These are phyloP conservation scores for Pleurotus eryngii DNA, from an alignment of 768 basidiomycete genomes.

Conservation along the genomic window DNA sequence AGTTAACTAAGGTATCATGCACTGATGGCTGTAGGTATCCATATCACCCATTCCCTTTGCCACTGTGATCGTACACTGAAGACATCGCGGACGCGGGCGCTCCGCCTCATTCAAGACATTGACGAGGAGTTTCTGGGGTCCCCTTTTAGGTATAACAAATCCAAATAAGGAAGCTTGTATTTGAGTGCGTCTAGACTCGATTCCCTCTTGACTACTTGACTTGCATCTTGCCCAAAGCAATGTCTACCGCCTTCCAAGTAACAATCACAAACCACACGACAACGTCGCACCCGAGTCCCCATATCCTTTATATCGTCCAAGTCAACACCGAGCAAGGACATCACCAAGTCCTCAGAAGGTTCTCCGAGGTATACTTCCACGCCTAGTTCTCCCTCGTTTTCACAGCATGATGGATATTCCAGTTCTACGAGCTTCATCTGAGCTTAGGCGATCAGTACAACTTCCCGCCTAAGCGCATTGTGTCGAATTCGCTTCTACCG, in stretches of 20 bases:
- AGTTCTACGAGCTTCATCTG: slow-evolving; percentile 10
- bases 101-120: no score
- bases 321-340: slow-evolving; percentile 27
- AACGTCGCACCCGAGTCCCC: slow-evolving; percentile 43
- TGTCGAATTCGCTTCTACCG: slow-evolving; percentile 40
- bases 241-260: not conserved
- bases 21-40: no score
- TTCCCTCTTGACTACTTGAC: not conserved
- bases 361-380: slow-evolving; percentile 37
- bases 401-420: not conserved
- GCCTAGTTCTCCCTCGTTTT: not conserved
- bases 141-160: no score
- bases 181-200: no score
- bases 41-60: no score
- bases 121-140: no score
- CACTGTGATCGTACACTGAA: no score
- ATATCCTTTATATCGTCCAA: slow-evolving; percentile 42
- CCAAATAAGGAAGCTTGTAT: no score
- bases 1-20: no score
- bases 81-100: no score
- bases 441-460: slow-evolving; percentile 21
- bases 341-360: slow-evolving; percentile 28
- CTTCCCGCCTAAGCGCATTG: slow-evolving; percentile 39
- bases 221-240: not conserved
- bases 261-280: slow-evolving; percentile 42